These are phyloP conservation scores for Rhizophagus sp. DNA, from an alignment of 192 early-diverging fungal species.

Conservation along the genomic window DNA sequence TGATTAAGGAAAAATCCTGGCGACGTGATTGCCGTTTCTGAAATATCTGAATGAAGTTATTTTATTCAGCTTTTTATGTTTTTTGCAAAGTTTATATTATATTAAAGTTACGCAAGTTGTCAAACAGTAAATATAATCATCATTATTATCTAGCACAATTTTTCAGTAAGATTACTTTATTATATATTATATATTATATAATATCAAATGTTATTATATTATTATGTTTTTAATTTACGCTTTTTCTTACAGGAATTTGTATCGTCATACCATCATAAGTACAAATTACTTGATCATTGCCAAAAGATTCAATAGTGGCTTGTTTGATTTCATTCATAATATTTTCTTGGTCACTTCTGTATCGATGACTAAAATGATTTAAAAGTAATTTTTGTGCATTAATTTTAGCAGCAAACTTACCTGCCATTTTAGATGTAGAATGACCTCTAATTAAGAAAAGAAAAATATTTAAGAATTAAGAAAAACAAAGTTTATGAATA, in stretches of 20 bases:
- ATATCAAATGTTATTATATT: no score
- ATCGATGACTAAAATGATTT: conserved; percentile 58
- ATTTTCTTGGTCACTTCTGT: conserved; percentile 51
- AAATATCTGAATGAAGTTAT: conserved; percentile 10
- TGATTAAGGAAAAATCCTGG: conserved; percentile 1
- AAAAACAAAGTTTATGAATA: no score
- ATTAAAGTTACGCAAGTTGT: no score
- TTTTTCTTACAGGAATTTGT: not conserved
- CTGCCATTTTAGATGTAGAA: conserved; percentile 62
- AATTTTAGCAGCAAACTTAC: conserved; percentile 42
- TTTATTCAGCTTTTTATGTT: no score
- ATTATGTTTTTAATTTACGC: no score
- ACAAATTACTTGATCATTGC: conserved; percentile 31
- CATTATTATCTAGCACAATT: no score
- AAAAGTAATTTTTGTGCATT: conserved; percentile 44
- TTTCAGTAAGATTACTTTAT: no score
- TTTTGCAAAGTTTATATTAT: no score
- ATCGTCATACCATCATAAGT: not conserved
- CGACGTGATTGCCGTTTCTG: conserved; percentile 21
- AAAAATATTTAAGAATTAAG: no score
- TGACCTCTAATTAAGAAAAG: conserved; percentile 49
- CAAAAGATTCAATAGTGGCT: conserved; percentile 47
- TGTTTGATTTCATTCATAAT: conserved; percentile 57
- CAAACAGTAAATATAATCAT: no score
- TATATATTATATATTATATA: no score